Conservation (phyloP, 129 eudicot species). For the Mikania micrantha region DNA sequence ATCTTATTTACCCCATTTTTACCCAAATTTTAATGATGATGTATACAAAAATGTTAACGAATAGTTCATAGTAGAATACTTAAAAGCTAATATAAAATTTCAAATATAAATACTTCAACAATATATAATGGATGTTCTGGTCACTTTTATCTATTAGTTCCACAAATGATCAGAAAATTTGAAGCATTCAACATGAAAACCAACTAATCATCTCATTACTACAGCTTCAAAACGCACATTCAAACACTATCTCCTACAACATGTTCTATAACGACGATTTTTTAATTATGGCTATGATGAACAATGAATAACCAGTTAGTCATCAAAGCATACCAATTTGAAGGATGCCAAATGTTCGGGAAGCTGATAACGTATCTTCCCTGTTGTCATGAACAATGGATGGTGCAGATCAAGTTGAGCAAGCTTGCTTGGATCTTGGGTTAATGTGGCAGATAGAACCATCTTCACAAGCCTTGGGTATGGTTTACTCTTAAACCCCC, state of each 20-base stretch:
- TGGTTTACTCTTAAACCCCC: constrained; percentile 69
- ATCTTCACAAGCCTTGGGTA: constrained; percentile 76
- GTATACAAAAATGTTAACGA: not conserved
- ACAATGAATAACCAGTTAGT: constrained; percentile 8
- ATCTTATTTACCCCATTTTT: not conserved
- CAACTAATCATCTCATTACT: not conserved
- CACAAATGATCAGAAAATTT: not conserved
- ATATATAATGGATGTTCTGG: not conserved
- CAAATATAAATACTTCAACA: not conserved
- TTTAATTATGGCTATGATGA: not conserved
- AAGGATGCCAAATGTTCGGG: constrained; percentile 63
- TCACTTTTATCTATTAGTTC: not conserved
- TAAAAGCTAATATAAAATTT: not conserved
- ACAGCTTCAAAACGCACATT: not conserved
- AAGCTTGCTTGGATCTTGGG: constrained; percentile 93
- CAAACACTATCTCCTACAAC: not conserved
- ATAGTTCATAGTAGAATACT: not conserved
- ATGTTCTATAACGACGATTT: not conserved
- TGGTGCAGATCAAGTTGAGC: constrained; percentile 89
- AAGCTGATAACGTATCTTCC: constrained; percentile 67
- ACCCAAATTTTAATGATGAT: not conserved
- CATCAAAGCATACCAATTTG: constrained; percentile 54
- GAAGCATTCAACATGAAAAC: constrained; percentile 6
- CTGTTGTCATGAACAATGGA: constrained; percentile 79
- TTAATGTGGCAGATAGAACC: constrained; percentile 87